Percentiles rank a stretch among this genome's conserved stretches.
Conservation (phyloP, 305 asterid genomes). For the Andrographis paniculata region DNA sequence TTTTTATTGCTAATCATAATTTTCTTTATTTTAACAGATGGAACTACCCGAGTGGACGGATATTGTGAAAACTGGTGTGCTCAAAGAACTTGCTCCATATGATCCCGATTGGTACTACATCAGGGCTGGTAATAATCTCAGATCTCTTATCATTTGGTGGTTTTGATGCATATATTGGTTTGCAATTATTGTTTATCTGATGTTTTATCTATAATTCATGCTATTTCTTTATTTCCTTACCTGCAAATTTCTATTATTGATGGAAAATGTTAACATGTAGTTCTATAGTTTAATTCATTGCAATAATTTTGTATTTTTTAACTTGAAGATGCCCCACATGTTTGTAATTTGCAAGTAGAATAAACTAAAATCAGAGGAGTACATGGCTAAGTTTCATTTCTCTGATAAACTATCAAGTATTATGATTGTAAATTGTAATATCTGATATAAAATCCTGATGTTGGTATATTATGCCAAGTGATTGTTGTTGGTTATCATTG, state of each 20-base stretch:
- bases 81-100: constrained; percentile 50
- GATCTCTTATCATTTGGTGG: neutral
- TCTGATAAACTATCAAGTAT: too few species aligned
- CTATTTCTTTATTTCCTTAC: neutral
- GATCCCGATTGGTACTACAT: constrained; percentile 55
- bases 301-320: too few species aligned
- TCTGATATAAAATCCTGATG: too few species aligned
- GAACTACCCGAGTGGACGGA: constrained; percentile 63
- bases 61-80: constrained; percentile 46
- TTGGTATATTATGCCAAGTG: too few species aligned
- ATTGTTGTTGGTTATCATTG: too few species aligned
- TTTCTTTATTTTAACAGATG: constrained; percentile 21
- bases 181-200: neutral
- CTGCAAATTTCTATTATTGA: neutral
- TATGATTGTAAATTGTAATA: too few species aligned
- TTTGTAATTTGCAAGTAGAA: too few species aligned
- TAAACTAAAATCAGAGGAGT: too few species aligned
- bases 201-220: neutral
- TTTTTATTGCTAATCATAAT: neutral
- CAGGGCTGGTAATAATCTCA: constrained; percentile 38
- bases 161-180: neutral
- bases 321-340: too few species aligned
- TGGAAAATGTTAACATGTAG: too few species aligned
- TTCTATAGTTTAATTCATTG: too few species aligned
- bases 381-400: too few species aligned